Base-by-base conservation (phyloP, 2,329 filamentous ascomycete genomes). In the Aspergillus japonicus region DNA sequence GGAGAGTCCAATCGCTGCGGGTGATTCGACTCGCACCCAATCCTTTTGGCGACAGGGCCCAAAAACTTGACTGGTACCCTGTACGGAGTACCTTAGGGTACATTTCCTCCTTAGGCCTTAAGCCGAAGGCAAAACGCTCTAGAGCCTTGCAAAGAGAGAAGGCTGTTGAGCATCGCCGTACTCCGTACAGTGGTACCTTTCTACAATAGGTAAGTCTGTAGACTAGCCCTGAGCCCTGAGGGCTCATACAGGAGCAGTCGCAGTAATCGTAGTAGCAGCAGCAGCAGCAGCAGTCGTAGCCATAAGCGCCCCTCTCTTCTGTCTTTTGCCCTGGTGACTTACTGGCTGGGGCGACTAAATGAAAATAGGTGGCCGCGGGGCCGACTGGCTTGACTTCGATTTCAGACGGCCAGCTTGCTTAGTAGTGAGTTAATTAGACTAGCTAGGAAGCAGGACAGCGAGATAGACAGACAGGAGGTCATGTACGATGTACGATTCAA, bases 1-100 rank as follows among this genome's bases (percentile, higher is more conserved):
- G 52, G 47, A 21, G 53, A 53, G 47, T 33, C 53, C 56, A 59
- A 63, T 61, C 47, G 39, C 56, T 50, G 61, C 33, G 12, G 42
- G 44, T 42, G 39, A n/a, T 58, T 50, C 50, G 51, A 29, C 57
- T 33, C 57, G 14, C 39, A 42, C 7, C 21, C 47, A 35, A 26
- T 55, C 52, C 24, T 11, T 35, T 39, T 49, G 31, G n/a, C 55
- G 21, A 23, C 21, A 31, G 24, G 12, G 35, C 50, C 29, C 24
- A 26, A 42, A 6, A 42, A 42, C 14, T 42, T 42, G 39, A 42
- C 39, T 42, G 39, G 39, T 49, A 35, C 51, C 44, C 6, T 26
- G 11, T 29, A n/a, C n/a, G n/a, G n/a, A n/a, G n/a, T n/a, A 26
- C 35, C 5, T 24, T n/a, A 53, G 33, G 10, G 33, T 35, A 11